A percentile compares a stretch with the other conserved stretches of the same genome.
These are phyloP conservation scores for Aureobasidium uvarum DNA, from an alignment of 2,329 filamentous ascomycete genomes.

Conservation along the genomic window DNA sequence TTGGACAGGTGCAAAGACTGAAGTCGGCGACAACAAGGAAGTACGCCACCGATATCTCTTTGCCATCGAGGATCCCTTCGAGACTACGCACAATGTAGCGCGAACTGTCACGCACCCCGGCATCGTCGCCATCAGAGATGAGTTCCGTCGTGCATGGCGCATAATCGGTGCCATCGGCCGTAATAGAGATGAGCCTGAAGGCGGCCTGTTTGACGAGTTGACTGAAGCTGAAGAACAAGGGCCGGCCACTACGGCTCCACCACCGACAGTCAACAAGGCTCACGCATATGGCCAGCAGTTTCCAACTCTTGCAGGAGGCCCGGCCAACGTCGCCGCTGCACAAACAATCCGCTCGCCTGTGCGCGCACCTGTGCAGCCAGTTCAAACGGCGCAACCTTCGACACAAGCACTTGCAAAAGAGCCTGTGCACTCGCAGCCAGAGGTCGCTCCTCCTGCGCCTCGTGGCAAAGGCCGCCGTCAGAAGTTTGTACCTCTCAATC, in stretches of 20 bases:
- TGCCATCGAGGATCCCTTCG: conserved; percentile 89
- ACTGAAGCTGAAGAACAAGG: conserved; percentile 26
- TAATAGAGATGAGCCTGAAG: conserved; percentile 32
- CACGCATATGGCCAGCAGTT: conserved; percentile 25
- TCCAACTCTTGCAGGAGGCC: conserved; percentile 1
- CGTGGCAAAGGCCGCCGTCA: conserved; percentile 20
- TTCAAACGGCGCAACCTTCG: background rate
- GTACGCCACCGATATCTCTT: conserved; percentile 79
- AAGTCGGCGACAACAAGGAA: conserved; percentile 61
- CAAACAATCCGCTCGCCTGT: background rate
- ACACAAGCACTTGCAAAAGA: background rate
- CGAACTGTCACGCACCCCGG: conserved; percentile 80
- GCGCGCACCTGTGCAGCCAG: background rate
- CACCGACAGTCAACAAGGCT: conserved; percentile 14
- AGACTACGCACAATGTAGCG: conserved; percentile 82
- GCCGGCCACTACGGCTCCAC: conserved; percentile 3
- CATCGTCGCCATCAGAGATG: conserved; percentile 76
- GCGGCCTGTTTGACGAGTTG: conserved; percentile 35
- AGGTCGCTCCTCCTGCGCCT: background rate
- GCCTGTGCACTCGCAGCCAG: background rate
- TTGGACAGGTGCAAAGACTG: conserved; percentile 80
- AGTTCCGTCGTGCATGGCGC: conserved; percentile 76
- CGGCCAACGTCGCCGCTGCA: background rate
- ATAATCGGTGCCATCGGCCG: conserved; percentile 61
- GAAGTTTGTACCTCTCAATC: conserved; percentile 21